These are phyloP conservation scores for Leucogyrophana mollusca DNA, from an alignment of 768 basidiomycete species.

Conservation along the genomic window DNA sequence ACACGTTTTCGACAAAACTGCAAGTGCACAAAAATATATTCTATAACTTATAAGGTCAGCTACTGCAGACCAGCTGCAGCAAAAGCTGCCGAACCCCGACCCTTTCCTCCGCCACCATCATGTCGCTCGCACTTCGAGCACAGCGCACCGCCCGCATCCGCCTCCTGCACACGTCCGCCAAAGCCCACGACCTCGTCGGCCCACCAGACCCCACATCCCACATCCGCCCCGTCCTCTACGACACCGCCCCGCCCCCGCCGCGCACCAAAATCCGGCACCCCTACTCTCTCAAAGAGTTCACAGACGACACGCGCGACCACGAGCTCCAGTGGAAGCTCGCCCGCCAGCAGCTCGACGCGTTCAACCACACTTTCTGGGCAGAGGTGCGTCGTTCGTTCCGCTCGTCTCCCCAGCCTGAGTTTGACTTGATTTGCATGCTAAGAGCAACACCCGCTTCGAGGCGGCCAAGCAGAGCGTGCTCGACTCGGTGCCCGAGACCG, in stretches of 20 bases:
- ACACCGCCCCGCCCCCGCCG: slow-evolving; percentile 44
- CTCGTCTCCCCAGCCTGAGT: slow-evolving; percentile 1
- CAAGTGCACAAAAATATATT: no score
- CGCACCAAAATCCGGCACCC: slow-evolving; percentile 49
- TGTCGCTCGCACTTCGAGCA: slow-evolving; percentile 6
- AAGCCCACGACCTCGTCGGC: slow-evolving; percentile 46
- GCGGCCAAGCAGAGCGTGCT: slow-evolving; percentile 61
- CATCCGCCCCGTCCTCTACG: slow-evolving; percentile 77
- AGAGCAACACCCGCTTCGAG: slow-evolving; percentile 85
- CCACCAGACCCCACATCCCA: slow-evolving; percentile 79
- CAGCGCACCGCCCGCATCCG: slow-evolving; percentile 10
- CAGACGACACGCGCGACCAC: slow-evolving; percentile 25
- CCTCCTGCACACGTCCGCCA: slow-evolving; percentile 24
- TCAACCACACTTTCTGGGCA: slow-evolving; percentile 79
- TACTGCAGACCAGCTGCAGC: no score
- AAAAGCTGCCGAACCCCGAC: no score
- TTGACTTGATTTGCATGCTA: slow-evolving; percentile 6
- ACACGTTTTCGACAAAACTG: no score
- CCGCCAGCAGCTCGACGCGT: slow-evolving; percentile 68
- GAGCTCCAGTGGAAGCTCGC: slow-evolving; percentile 72
- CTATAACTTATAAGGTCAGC: no score
- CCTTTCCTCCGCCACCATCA: no score
- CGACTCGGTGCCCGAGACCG: slow-evolving; percentile 47
- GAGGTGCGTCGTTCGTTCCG: slow-evolving; percentile 52
- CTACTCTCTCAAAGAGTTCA: slow-evolving; percentile 78